Evolutionary conservation across 495 filamentous ascomycete species (phyloP).

Genomic region (Daldinia childiae): DNA sequence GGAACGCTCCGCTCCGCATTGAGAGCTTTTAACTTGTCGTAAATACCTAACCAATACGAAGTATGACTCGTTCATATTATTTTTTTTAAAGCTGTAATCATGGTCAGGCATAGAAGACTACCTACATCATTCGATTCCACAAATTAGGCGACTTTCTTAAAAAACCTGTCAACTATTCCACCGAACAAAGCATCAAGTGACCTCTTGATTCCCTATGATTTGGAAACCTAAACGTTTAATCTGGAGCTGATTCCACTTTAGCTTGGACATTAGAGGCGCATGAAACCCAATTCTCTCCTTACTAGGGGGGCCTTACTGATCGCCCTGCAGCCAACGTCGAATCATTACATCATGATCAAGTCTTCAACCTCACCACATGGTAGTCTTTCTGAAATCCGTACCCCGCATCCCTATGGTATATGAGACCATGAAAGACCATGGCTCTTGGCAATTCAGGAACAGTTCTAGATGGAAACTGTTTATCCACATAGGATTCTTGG

Average conservation of each 20-base stretch:
- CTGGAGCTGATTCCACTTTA: constrained; percentile 5
- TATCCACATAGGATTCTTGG: constrained; percentile 13
- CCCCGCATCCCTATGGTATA: constrained; percentile 30
- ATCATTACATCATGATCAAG: constrained; percentile 42
- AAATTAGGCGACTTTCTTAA: constrained; percentile 5
- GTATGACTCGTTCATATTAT: not conserved
- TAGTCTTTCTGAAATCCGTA: constrained; percentile 2
- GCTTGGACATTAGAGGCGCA: constrained; percentile 4
- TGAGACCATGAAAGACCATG: constrained; percentile 18
- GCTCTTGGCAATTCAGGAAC: constrained; percentile 40
- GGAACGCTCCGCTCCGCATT: too few relatives aligned
- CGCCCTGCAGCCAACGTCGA: constrained; percentile 22
- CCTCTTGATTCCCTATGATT: not conserved
- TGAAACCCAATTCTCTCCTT: constrained; percentile 21
- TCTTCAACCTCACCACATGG: constrained; percentile 18
- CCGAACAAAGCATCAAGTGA: constrained; percentile 16
- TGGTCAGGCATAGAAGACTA: not conserved
- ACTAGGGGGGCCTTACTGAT: constrained; percentile 31
- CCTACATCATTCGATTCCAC: constrained; percentile 12
- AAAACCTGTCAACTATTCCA: not conserved
- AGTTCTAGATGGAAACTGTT: constrained; percentile 1
- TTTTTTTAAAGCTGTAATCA: not conserved
- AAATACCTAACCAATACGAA: too few relatives aligned
- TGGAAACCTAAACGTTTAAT: constrained; percentile 22
- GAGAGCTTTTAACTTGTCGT: too few relatives aligned